Conservation (phyloP, 2,329 filamentous ascomycete genomes). For the Bipolaris sorokiniana region DNA sequence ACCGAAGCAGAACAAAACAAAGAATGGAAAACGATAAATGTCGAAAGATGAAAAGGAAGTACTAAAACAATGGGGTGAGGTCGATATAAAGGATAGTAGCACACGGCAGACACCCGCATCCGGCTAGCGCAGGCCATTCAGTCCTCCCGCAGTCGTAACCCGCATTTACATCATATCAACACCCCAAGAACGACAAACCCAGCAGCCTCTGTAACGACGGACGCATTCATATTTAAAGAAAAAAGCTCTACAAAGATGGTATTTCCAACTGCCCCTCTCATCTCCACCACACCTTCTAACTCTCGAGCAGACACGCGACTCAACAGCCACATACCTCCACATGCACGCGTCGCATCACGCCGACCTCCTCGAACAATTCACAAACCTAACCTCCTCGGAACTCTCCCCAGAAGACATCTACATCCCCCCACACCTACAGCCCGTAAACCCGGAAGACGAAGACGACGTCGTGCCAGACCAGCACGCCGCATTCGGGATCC, state of each 20-base stretch:
- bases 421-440: slow-evolving; percentile 79
- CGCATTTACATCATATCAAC: background rate
- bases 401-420: slow-evolving; percentile 72
- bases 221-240: background rate
- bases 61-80: background rate
- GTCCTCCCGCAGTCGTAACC: background rate
- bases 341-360: slow-evolving; percentile 74
- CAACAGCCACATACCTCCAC: slow-evolving; percentile 75
- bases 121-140: slow-evolving; percentile 8
- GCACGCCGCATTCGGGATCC: slow-evolving; percentile 85
- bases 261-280: background rate
- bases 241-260: background rate
- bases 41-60: background rate
- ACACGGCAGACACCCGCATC: background rate
- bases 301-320: slow-evolving; percentile 67
- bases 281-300: slow-evolving; percentile 2
- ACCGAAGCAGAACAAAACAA: background rate
- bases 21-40: background rate
- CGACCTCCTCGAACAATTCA: slow-evolving; percentile 73
- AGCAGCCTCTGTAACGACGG: background rate
- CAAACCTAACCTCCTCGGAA: slow-evolving; percentile 40
- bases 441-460: slow-evolving; percentile 85
- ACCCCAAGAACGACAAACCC: background rate
- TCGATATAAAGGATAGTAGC: background rate
- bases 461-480: slow-evolving; percentile 89